Percentiles rank a stretch among this genome's conserved stretches.
Evolutionary conservation across 2,329 filamentous ascomycete genomes (phyloP).

Genomic region (Raffaelea arxii): DNA sequence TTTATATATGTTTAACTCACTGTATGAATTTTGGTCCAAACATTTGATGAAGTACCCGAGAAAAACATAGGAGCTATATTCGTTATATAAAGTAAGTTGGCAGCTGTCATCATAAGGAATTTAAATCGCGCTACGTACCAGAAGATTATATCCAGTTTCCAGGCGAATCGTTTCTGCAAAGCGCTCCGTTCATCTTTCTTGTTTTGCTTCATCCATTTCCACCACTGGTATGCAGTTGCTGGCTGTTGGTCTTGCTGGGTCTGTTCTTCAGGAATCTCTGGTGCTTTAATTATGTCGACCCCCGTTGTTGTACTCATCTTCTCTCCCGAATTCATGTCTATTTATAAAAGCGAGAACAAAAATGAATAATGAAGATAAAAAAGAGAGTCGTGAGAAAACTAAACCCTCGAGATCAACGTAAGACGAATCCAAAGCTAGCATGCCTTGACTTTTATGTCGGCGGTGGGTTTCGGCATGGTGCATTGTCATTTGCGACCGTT

Average conservation of each 20-base stretch:
- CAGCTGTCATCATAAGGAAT: neutral
- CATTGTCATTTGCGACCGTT: neutral
- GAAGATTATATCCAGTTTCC: conserved; percentile 1
- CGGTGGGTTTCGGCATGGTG: neutral
- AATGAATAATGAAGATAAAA: neutral
- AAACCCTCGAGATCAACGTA: neutral
- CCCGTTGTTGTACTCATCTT: neutral
- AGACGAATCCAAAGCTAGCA: neutral
- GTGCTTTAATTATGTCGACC: neutral
- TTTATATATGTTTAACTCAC: neutral
- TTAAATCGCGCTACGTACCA: neutral
- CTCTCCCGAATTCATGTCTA: neutral
- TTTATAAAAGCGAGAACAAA: neutral
- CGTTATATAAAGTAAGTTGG: neutral
- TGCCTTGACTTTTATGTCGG: no score
- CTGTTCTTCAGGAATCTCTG: no score
- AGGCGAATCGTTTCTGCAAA: neutral
- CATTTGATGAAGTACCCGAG: neutral
- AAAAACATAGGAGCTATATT: conserved; percentile 5
- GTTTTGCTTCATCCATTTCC: neutral
- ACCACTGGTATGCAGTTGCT: neutral
- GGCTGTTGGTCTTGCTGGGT: no score
- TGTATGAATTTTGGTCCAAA: conserved; percentile 20
- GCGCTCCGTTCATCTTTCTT: neutral
- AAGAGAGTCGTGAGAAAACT: neutral